Evolutionary conservation across 2,329 filamentous ascomycete genomes (phyloP), one percentile per base, ranked within the genome.

Genomic region (Didymella segeticola): DNA sequence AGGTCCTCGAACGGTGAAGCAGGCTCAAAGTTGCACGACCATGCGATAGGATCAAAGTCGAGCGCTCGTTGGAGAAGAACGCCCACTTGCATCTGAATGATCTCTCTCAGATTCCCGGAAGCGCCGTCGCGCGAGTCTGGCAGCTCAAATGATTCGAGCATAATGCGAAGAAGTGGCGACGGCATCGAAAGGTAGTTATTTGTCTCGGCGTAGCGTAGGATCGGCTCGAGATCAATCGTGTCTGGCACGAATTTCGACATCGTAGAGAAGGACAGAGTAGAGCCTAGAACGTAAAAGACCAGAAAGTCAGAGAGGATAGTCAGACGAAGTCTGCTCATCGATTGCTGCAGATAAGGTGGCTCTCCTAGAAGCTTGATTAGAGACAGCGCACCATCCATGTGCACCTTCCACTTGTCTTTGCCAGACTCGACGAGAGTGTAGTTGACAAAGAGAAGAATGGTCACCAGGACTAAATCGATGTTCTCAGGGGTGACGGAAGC

Each of bases 341-440:
- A 61, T 14, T 56, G 57, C 22, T 69, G 67, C 23, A 64, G 23
- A 29, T 67, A 70, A 2, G 64, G 52, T 17, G 67, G 65, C 11
- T 64, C 63, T 47, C 73, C 68, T 23, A 79, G 67, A 8, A 70
- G 69, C 31, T 75, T 71, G 22, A 82, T 73, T 17, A 82, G 69
- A 48, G 75, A 77, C 57, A 78, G 77, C n/a, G 79, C 80, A 6
- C 80, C 80, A 53, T 80, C 78, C 42, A 82, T 74, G 53, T 83
- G 80, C 27, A 79, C 75, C 58, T 76, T 81, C 80, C 80, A 83
- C 27, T 79, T 76, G 10, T 79, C 79, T 42, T 74, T 76, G 12
- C 80, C 80, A 0, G 80, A 82, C 56, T 81, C 79, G 5, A 82
- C 74, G 5, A 81, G 69, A 48, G 81, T 80, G 53, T 81, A 76